These are phyloP conservation scores for Phytopythium ostracodes DNA, from an alignment of 352 stramenopile species.

Conservation along the genomic window DNA sequence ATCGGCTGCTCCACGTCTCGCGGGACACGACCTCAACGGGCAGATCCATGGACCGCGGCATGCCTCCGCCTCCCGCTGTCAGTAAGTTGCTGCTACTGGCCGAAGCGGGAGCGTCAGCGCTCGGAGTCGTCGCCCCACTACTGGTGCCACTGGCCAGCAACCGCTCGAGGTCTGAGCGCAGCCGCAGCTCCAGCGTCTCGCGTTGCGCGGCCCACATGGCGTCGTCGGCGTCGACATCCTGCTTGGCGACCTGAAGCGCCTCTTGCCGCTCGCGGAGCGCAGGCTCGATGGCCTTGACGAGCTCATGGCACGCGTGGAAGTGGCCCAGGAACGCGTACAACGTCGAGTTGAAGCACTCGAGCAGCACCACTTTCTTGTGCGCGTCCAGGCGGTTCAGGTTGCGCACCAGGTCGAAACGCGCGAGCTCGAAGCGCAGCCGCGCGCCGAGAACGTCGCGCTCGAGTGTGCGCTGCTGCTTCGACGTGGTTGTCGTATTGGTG, in stretches of 20 bases:
- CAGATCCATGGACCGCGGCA: slow-evolving; percentile 47
- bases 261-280: slow-evolving; percentile 63
- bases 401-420: slow-evolving; percentile 80
- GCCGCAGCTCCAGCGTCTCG: slow-evolving; percentile 46
- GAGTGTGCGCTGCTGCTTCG: slow-evolving; percentile 33
- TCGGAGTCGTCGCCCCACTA: not conserved
- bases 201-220: slow-evolving; percentile 71
- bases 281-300: slow-evolving; percentile 74
- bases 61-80: slow-evolving; percentile 3
- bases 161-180: slow-evolving; percentile 44
- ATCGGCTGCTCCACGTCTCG: slow-evolving; percentile 55
- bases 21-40: slow-evolving; percentile 75
- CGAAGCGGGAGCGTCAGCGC: not conserved
- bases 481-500: not conserved
- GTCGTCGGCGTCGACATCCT: slow-evolving; percentile 73
- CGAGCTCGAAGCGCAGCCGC: slow-evolving; percentile 71
- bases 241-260: slow-evolving; percentile 53
- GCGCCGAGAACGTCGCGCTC: slow-evolving; percentile 65
- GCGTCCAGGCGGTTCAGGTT: slow-evolving; percentile 81
- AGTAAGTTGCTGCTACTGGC: slow-evolving; percentile 1
- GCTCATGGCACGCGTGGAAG: slow-evolving; percentile 77
- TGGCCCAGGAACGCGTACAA: slow-evolving; percentile 78
- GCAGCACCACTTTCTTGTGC: slow-evolving; percentile 82
- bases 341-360: slow-evolving; percentile 84
- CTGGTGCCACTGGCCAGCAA: not conserved